Percentiles rank a stretch among this genome's conserved stretches.
These are phyloP conservation scores for Lantana camara DNA, from an alignment of 257 asterid species.

Conservation along the genomic window DNA sequence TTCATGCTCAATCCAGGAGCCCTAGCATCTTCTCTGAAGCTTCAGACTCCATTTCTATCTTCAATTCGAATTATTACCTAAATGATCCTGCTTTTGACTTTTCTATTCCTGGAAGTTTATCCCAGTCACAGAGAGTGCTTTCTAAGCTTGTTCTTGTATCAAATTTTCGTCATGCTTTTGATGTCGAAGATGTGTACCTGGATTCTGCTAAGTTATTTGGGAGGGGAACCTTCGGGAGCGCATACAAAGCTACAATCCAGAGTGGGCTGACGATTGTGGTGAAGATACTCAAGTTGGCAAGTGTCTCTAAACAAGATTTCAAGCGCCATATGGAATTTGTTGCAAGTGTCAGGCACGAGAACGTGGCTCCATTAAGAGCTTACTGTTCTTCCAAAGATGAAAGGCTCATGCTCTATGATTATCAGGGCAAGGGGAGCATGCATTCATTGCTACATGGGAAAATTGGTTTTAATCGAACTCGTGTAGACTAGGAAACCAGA, in stretches of 20 bases:
- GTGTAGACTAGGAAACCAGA: constrained; percentile 12
- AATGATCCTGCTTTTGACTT: too few species aligned
- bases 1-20: too few species aligned
- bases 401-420: constrained; percentile 27
- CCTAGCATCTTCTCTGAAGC: too few species aligned
- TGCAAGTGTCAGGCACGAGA: constrained; percentile 30
- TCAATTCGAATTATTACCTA: too few species aligned
- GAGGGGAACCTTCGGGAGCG: constrained; percentile 28
- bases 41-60: too few species aligned
- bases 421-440: constrained; percentile 5
- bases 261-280: constrained; percentile 14
- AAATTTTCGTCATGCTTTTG: too few species aligned
- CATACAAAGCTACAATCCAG: constrained; percentile 13
- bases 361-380: not conserved
- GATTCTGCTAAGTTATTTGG: constrained; percentile 22
- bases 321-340: constrained; percentile 19
- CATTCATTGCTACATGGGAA: constrained; percentile 2
- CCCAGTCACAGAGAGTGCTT: too few species aligned
- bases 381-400: constrained; percentile 8
- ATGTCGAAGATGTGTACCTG: too few species aligned
- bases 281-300: constrained; percentile 22
- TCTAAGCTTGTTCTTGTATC: too few species aligned
- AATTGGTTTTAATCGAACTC: too few species aligned
- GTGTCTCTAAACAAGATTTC: constrained; percentile 11
- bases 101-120: too few species aligned